Conservation (phyloP, 2,329 filamentous ascomycete genomes). For the Fragosphaeria purpurea region DNA sequence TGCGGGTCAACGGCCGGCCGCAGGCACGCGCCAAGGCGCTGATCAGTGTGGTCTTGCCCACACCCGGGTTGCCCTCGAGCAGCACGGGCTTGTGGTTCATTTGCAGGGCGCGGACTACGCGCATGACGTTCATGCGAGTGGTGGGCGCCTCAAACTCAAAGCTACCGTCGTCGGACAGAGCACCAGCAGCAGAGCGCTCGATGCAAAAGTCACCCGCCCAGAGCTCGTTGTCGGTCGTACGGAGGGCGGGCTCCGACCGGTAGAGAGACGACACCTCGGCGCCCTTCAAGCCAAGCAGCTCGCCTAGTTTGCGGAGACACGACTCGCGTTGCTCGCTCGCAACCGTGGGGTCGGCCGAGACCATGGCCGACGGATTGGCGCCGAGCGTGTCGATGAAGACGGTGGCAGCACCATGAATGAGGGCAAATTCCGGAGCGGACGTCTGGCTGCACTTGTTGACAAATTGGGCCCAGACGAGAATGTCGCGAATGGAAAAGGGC, state of each 20-base stretch:
- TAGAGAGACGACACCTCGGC: slow-evolving; percentile 57
- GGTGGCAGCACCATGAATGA: slow-evolving; percentile 82
- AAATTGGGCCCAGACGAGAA: slow-evolving; percentile 88
- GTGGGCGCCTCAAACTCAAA: slow-evolving; percentile 86
- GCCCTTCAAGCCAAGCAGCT: slow-evolving; percentile 42
- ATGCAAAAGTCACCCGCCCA: slow-evolving; percentile 68
- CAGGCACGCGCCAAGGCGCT: slow-evolving; percentile 72
- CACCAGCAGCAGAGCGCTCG: slow-evolving; percentile 36
- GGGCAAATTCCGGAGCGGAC: slow-evolving; percentile 26
- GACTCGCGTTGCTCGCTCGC: slow-evolving; percentile 57
- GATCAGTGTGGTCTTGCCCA: slow-evolving; percentile 92
- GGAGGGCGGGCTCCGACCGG: slow-evolving; percentile 48
- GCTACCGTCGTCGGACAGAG: slow-evolving; percentile 30
- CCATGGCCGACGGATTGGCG: slow-evolving; percentile 82
- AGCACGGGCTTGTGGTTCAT: slow-evolving; percentile 75
- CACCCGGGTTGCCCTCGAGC: slow-evolving; percentile 92
- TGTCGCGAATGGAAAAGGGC: slow-evolving; percentile 81
- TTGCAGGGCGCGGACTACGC: slow-evolving; percentile 80
- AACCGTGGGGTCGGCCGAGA: slow-evolving; percentile 60
- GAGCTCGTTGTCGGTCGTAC: slow-evolving; percentile 42
- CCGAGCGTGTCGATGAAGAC: slow-evolving; percentile 94
- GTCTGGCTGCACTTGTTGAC: slow-evolving; percentile 55
- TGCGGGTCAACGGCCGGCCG: slow-evolving; percentile 75
- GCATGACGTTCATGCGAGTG: slow-evolving; percentile 80
- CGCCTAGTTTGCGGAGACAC: slow-evolving; percentile 64